These are phyloP conservation scores for Musa acuminata DNA, from an alignment of 176 grass and related monocot species.

Conservation along the genomic window DNA sequence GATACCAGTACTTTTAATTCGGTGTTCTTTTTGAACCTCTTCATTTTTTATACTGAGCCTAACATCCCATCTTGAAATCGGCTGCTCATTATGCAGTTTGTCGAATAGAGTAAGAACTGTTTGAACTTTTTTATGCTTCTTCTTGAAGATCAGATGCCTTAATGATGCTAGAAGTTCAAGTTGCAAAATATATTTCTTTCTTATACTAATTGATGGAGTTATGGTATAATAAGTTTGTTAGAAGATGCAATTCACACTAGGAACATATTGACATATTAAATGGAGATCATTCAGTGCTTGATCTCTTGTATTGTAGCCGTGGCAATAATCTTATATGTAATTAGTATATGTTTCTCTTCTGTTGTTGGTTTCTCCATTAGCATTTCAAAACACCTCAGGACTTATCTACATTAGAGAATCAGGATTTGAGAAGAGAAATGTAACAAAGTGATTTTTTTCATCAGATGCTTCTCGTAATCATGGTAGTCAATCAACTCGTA, in stretches of 20 bases:
- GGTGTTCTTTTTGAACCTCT: neutral
- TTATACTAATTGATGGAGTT: neutral
- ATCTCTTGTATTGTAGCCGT: too few species aligned
- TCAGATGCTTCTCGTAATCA: conserved; percentile 40
- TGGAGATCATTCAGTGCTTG: too few species aligned
- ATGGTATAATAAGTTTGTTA: too few species aligned
- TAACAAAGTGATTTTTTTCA: neutral
- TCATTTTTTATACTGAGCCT: neutral
- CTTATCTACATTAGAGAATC: too few species aligned
- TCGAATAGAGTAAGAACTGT: too few species aligned
- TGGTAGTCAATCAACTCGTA: conserved; percentile 40
- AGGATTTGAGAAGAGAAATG: neutral
- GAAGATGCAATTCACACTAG: too few species aligned
- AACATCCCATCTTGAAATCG: neutral
- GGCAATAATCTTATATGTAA: neutral
- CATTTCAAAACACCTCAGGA: neutral
- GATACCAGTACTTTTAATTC: neutral
- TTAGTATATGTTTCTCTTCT: neutral
- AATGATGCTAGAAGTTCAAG: neutral
- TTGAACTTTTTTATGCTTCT: too few species aligned
- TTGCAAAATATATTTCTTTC: neutral
- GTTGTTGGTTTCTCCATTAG: neutral
- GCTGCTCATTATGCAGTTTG: too few species aligned
- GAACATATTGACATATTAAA: too few species aligned
- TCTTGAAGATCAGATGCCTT: neutral